Base-by-base conservation (phyloP, 2,329 filamentous ascomycete genomes). In the Neofusicoccum ribis region DNA sequence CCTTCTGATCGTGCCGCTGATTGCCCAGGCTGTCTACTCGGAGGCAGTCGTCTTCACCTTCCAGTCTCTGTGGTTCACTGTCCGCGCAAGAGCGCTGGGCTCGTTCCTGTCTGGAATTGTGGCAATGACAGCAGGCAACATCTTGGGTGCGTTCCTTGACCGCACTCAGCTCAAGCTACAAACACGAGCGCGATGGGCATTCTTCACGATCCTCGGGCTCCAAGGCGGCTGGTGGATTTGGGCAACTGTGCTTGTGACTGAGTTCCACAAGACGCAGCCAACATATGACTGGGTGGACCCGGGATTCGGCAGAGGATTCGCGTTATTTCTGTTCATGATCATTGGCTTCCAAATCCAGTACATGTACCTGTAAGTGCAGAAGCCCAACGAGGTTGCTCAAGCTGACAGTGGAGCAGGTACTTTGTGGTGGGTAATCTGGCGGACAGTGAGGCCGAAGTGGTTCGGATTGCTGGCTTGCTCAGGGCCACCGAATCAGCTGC, bases 21-120 rank as follows among this genome's bases (percentile, higher is more conserved):
- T 92, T 44, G 87, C 87, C 1, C 88, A 91, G 68, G 87, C 87
- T 0, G 89, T 91, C 0, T 92, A 89, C 71, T 79, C 88, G 0
- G 89, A 92, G 72, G 87, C 90, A 0, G 88, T 92, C 0, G 90
- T 89, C 75, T 91, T 89, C 73, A 91, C 89, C 0, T 92, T 89
- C 66, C 78, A 89, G 56, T 59, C 56, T 71, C 73, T 89, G 14
- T 93, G 88, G 88, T 91, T 92, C 71, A 84, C 83, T 1, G 90
- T 92, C 1, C 84, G 90, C 1, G 81, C 89, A 1, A 82, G 90
- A 51, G 89, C 90, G 0, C 78, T 92, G 1, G 90, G 88, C 0
- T 91, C 89, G 0, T 90, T 93, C 70, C 72, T 92, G 3, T 88
- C 87, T 0, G 89, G 88, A 1, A 84, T 92, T 11, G 82, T 89